Evolutionary conservation across 2,329 filamentous ascomycete genomes (phyloP), one percentile per base, ranked within the genome.

Genomic region (Trichoderma aggressivum): DNA sequence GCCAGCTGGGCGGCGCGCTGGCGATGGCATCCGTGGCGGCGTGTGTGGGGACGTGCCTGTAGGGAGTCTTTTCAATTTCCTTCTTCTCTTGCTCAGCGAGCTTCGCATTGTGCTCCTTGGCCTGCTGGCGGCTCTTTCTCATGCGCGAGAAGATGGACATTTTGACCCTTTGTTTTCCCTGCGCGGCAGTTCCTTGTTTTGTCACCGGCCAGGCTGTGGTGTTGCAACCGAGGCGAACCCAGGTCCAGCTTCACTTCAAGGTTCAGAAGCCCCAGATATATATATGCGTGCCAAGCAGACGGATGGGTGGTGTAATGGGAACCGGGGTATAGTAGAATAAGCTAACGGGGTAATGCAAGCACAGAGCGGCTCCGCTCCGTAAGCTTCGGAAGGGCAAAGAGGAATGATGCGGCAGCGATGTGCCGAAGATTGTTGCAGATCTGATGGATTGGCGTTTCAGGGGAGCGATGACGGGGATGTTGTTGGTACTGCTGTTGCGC

Each of bases 21-120:
- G 84, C 81, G 56, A 90, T 79, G 56, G 88, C 87, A 78, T 91
- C 88, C 14, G 83, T 77, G 59, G 87, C 87, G 32, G 89, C 89
- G 76, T 91, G 89, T 16, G 83, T 89, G n/a, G 88, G 88, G 24
- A 89, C 79, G 76, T 91, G 89, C 66, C 81, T 85, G 79, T 91
- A 90, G 14, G 86, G 82, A n/a, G 80, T 73, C 67, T 74, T 69
- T 16, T 71, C 71, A 47, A 79, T 83, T 72, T 84, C 83, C 55
- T 80, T 77, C 65, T 85, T 84, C 50, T 83, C 79, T 74, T 85
- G 83, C 74, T 86, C 84, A 55, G 80, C 82, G 72, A 83, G 77
- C 75, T 86, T 85, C 56, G 82, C 81, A 50, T 82, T 86, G 71
- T 85, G 82, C 63, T 88, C 84, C 77, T 89, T 88, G 73, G 87